Evolutionary conservation across 352 stramenopile genomes (phyloP).

Genomic region (Pelagophyceae sp.): DNA sequence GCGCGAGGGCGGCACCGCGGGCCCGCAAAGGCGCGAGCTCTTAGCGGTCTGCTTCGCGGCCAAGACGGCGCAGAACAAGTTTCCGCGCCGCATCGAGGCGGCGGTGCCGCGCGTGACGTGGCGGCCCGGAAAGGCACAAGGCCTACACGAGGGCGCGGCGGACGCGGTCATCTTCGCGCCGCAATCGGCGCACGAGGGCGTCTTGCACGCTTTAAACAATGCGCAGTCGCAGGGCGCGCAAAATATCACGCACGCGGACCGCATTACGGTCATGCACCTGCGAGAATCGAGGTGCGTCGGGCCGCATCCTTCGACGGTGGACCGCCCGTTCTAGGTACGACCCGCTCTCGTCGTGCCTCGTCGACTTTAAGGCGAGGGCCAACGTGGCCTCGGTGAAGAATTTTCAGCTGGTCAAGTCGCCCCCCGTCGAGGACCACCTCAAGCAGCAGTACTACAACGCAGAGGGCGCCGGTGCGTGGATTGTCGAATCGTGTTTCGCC

Average conservation of each 20-base stretch:
- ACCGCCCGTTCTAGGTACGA: too few species aligned
- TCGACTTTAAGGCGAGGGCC: conserved; percentile 77
- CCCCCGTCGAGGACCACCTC: conserved; percentile 56
- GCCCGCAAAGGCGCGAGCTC: conserved; percentile 12
- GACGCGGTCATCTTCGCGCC: background rate
- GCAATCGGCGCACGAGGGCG: conserved; percentile 1
- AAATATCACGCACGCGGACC: conserved; percentile 62
- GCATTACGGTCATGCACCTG: conserved; percentile 69
- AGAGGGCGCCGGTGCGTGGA: conserved; percentile 38
- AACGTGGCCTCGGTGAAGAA: conserved; percentile 79
- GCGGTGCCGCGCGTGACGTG: background rate
- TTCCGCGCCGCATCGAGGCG: conserved; percentile 6
- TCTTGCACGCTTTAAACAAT: background rate
- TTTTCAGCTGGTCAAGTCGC: conserved; percentile 76
- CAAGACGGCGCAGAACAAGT: conserved; percentile 52
- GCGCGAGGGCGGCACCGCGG: conserved; percentile 27
- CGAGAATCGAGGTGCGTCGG: too few species aligned
- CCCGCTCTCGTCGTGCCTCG: conserved; percentile 74
- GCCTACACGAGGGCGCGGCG: background rate
- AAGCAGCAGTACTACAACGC: conserved; percentile 29
- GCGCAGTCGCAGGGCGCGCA: conserved; percentile 48
- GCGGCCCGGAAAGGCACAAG: background rate
- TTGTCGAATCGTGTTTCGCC: too few species aligned
- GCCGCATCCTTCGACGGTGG: too few species aligned
- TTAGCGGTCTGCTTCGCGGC: background rate